Base-by-base conservation (phyloP, 108 stramenopile species). In the Epipyxis sp. region DNA sequence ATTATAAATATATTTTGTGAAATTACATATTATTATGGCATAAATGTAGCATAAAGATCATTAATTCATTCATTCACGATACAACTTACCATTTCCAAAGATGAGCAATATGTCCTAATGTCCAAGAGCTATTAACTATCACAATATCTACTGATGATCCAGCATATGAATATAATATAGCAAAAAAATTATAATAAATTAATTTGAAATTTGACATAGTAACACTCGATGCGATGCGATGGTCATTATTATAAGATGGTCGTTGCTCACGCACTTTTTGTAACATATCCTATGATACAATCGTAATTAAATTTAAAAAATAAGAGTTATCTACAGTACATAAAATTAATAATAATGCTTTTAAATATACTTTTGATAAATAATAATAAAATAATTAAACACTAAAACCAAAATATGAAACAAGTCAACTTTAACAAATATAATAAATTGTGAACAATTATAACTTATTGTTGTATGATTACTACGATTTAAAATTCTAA, bases 51-150 rank as follows among this genome's bases (percentile, higher is more conserved):
- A n/a, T n/a, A n/a, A n/a, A n/a, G n/a, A n/a, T n/a, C n/a, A n/a
- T n/a, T n/a, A n/a, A n/a, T n/a, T n/a, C n/a, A n/a, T n/a, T n/a
- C n/a, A n/a, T n/a, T n/a, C n/a, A n/a, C n/a, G n/a, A n/a, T n/a
- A n/a, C n/a, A n/a, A n/a, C n/a, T n/a, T n/a, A n/a, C n/a, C n/a
- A n/a, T n/a, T n/a, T 42, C 87, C 87, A 88, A n/a, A 87, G 74
- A 41, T 83, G 57, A 29, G 71, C 40, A 39, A 88, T 83, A 76
- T 99, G 98, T 37, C 79, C 80, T 78, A 81, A 82, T 16, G 98
- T 99, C 98, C 98, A 99, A 1, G 88, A 85, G 0, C 95, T 96
- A 86, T 99, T 99, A 69, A 91, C 95, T 88, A 99, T 90, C 41
- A 91, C 91, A 1, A 91, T 61, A 79, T 93, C 87, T 44, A 89